Evolutionary conservation across 805 yeast genomes (phyloP), one percentile per base, ranked within the genome.

Genomic region (Candida sonorensis): DNA sequence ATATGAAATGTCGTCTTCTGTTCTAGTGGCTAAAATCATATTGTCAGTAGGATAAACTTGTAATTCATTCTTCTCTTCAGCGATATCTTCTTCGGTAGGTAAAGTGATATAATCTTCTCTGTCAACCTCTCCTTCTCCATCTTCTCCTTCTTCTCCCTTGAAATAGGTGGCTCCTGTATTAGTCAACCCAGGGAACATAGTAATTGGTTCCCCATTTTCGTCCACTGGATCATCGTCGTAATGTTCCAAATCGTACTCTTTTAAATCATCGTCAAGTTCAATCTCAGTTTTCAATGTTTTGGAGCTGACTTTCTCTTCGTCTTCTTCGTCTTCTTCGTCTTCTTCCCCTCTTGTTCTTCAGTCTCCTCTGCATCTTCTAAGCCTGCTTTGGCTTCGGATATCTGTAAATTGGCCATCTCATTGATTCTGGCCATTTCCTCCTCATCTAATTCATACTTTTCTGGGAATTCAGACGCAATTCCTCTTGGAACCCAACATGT

Each of bases 401-500:
- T 63, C 54, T 88, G 85, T 46, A 87, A 64, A 37, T 81, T 74
- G 33, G 97, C 95, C 75, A 92, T 70, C 44, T 77, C 75, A 40
- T 79, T 74, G 53, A 92, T 87, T 61, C 97, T 73, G 36, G 76
- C 90, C 84, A 92, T 79, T 61, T 92, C 98, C 38, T 74, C 90
- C 41, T 92, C 97, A 45, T 87, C 79, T 34, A 90, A 63, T 45
- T 85, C 95, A 49, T 86, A 87, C 51, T 81, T 75, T 49, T 77
- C 85, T 5, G 98, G 97, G 53, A 80, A 84, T 57, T 88, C 97
- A 23, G 94, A 74, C 18, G 98, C 94, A 57, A 70, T 82, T 5
- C 98, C 98, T 50, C 95, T 75, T 30, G 97, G 97, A 16, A 90
- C 95, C 97, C 98, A 92, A 31, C 79, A 66, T 30, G 92, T 78